Evolutionary conservation across 345 rosid species (phyloP).

Genomic region (Rubroshorea leprosula): DNA sequence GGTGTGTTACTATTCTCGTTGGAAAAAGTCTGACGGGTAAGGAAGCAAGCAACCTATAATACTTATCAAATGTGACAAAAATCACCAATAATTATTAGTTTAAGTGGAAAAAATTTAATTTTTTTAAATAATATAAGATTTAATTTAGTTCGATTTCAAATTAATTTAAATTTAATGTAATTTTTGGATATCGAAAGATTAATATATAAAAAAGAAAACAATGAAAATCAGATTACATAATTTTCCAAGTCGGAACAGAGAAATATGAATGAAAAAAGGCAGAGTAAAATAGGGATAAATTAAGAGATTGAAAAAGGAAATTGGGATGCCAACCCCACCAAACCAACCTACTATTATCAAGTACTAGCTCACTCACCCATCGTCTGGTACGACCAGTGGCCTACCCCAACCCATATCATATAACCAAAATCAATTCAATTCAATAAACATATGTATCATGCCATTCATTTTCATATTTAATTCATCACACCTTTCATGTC

Average conservation of each 20-base stretch:
- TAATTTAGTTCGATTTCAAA: too few relatives aligned
- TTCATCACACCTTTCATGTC: not conserved
- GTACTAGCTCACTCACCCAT: not conserved
- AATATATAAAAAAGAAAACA: too few relatives aligned
- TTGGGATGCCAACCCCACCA: conserved; percentile 58
- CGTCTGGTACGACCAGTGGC: conserved; percentile 29
- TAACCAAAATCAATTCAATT: not conserved
- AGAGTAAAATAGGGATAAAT: not conserved
- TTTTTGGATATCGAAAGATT: too few relatives aligned
- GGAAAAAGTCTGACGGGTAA: too few relatives aligned
- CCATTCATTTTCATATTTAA: not conserved
- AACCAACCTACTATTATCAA: too few relatives aligned
- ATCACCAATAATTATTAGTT: too few relatives aligned
- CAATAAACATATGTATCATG: not conserved
- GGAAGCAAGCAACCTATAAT: too few relatives aligned
- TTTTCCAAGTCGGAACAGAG: not conserved
- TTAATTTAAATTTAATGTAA: too few relatives aligned
- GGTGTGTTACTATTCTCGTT: too few relatives aligned
- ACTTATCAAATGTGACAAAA: too few relatives aligned
- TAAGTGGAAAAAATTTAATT: too few relatives aligned
- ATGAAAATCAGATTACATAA: not conserved
- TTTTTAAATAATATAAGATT: too few relatives aligned
- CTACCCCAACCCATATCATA: conserved; percentile 32
- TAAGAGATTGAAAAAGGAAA: conserved; percentile 7
- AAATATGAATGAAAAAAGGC: not conserved